Evolutionary conservation across 441 rosid species (phyloP).

Genomic region (Gossypium schwendimanii): DNA sequence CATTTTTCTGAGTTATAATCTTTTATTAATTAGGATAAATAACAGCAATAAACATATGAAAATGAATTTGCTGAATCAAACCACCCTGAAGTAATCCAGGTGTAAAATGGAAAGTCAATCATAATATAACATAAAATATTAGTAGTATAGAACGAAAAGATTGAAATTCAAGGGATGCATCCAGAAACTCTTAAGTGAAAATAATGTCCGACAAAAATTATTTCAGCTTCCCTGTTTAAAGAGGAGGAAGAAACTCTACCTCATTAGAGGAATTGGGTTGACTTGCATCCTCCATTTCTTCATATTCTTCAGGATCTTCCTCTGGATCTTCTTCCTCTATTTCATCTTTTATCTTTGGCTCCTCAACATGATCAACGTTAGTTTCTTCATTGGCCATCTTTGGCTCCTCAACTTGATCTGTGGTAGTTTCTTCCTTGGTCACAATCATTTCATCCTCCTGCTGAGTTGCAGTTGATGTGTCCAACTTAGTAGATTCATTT

Average conservation of each 20-base stretch:
- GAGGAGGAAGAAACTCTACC: constrained; percentile 31
- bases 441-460: constrained; percentile 35
- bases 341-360: constrained; percentile 25
- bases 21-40: background rate
- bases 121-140: background rate
- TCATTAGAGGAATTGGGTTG: constrained; percentile 35
- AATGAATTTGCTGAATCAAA: background rate
- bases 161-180: constrained; percentile 5
- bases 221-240: background rate
- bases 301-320: constrained; percentile 74
- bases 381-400: background rate
- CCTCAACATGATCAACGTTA: constrained; percentile 26
- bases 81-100: background rate
- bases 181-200: background rate
- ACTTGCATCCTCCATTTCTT: constrained; percentile 54
- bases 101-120: background rate
- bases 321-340: constrained; percentile 65
- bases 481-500: constrained; percentile 29
- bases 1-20: constrained; percentile 33
- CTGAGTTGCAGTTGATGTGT: constrained; percentile 26
- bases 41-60: background rate
- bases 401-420: constrained; percentile 26
- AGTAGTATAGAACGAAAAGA: background rate
- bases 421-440: constrained; percentile 27
- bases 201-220: background rate